phyloP scores from a whole-genome alignment of 2,329 filamentous ascomycete genomes.

The Trichoderma citrinoviride region DNA sequence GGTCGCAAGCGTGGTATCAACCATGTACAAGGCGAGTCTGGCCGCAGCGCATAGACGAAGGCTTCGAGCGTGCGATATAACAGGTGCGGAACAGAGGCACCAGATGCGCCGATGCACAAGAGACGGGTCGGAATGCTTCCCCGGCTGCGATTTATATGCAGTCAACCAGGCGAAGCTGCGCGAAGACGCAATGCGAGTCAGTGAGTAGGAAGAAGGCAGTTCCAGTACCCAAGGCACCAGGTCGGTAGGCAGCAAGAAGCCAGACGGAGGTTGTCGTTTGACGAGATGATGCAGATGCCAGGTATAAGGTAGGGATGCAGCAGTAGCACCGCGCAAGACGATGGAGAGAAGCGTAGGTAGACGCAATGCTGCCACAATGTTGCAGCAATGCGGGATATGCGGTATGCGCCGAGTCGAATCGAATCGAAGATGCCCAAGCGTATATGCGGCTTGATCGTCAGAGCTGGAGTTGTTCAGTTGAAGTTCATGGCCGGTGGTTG shows the following conservation, averaged over 20 bases:
- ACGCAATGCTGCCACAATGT: not conserved
- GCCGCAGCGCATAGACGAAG: constrained; percentile 5
- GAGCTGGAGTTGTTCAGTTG: not conserved
- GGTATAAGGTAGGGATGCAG: constrained; percentile 9
- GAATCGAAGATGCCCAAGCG: no score
- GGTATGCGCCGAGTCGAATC: no score
- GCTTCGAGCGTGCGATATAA: not conserved
- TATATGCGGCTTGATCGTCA: no score
- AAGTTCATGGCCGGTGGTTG: not conserved
- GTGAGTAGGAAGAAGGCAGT: not conserved
- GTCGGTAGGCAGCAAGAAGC: not conserved
- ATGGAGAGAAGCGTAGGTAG: not conserved
- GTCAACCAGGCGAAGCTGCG: not conserved
- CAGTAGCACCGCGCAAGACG: not conserved
- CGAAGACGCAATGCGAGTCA: not conserved
- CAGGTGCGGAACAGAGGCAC: constrained; percentile 3
- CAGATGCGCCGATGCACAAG: not conserved
- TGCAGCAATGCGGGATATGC: not conserved
- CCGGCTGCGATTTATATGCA: not conserved
- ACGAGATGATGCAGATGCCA: no score
- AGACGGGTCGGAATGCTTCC: constrained; percentile 10
- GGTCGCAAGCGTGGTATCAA: constrained; percentile 16
- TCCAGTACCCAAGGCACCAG: no score
- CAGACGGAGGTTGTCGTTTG: not conserved
- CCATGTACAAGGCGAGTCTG: constrained; percentile 8